phyloP scores from a whole-genome alignment of 1,284 basidiomycete species.

The Coniferiporia sulphurascens region DNA sequence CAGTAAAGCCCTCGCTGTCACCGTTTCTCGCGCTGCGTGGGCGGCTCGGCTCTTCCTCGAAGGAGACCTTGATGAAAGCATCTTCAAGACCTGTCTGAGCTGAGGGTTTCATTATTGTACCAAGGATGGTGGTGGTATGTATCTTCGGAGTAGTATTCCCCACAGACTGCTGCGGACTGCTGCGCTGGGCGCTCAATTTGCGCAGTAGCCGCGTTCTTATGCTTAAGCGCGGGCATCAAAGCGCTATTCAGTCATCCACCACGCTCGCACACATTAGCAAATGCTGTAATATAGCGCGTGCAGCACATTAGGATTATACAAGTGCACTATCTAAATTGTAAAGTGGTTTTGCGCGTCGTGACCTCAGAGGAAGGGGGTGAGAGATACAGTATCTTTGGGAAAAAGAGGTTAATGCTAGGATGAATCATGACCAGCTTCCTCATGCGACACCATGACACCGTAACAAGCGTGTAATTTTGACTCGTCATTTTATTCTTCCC shows the following conservation, averaged over 20 bases:
- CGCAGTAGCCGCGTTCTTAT: not conserved
- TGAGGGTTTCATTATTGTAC: not conserved
- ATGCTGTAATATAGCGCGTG: not conserved
- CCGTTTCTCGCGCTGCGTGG: slow-evolving; percentile 1
- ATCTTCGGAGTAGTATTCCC: no score
- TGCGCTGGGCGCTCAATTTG: not conserved
- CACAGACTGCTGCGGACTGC: not conserved
- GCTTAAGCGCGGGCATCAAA: not conserved
- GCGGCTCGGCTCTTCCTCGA: slow-evolving; percentile 25
- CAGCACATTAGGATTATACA: not conserved
- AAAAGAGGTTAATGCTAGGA: not conserved
- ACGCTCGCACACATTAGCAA: no score
- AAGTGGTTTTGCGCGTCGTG: not conserved
- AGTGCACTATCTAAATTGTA: not conserved
- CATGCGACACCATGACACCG: not conserved
- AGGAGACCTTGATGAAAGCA: slow-evolving; percentile 46
- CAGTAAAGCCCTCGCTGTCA: slow-evolving; percentile 8
- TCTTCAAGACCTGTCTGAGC: slow-evolving; percentile 30
- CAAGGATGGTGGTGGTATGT: no score
- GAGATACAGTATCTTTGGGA: not conserved
- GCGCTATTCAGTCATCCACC: no score
- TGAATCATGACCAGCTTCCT: not conserved
- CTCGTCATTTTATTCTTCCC: not conserved
- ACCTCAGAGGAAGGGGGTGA: no score
- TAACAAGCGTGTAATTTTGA: slow-evolving; percentile 2